Conservation (phyloP, 164 flowering plant species). For the Euptelea pleiosperma region DNA sequence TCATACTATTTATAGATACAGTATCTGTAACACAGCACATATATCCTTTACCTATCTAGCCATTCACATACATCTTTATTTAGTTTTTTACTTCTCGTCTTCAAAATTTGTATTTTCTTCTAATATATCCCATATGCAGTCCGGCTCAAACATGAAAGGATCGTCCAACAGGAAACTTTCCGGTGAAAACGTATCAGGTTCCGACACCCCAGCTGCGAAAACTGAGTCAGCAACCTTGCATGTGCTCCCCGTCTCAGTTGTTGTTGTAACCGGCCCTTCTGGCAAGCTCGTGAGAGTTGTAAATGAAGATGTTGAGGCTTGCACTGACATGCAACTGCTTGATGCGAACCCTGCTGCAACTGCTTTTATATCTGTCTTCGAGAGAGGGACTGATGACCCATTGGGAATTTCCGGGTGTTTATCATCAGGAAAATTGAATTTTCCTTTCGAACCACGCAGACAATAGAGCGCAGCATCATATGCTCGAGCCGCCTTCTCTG, state of each 20-base stretch:
- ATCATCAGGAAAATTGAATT: constrained; percentile 30
- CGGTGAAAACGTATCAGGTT: not conserved
- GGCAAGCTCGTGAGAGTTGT: constrained; percentile 1
- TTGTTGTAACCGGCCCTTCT: not conserved
- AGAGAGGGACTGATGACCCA: not conserved
- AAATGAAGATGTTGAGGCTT: constrained; percentile 1
- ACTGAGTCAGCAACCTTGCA: not conserved
- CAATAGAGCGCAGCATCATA: constrained; percentile 45
- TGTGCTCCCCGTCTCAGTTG: not conserved
- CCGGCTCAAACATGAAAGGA: constrained; percentile 7
- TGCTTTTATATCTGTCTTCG: constrained; percentile 24
- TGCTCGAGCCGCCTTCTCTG: constrained; percentile 49
- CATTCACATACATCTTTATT: constrained; percentile 4
- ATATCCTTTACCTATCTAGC: not conserved
- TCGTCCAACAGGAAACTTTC: constrained; percentile 16
- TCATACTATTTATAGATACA: constrained; percentile 4
- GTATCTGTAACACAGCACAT: not conserved
- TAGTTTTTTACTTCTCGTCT: not conserved
- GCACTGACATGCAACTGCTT: not conserved
- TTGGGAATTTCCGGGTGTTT: constrained; percentile 22
- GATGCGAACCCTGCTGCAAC: constrained; percentile 24
- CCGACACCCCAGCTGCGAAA: not conserved
- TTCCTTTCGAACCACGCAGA: constrained; percentile 27
- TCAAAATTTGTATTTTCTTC: not conserved
- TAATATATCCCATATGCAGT: constrained; percentile 15